A percentile compares a stretch with the other conserved stretches of the same genome.
Evolutionary conservation across 192 early-diverging fungal species (phyloP).

Genomic region (Funneliformis geosporum): DNA sequence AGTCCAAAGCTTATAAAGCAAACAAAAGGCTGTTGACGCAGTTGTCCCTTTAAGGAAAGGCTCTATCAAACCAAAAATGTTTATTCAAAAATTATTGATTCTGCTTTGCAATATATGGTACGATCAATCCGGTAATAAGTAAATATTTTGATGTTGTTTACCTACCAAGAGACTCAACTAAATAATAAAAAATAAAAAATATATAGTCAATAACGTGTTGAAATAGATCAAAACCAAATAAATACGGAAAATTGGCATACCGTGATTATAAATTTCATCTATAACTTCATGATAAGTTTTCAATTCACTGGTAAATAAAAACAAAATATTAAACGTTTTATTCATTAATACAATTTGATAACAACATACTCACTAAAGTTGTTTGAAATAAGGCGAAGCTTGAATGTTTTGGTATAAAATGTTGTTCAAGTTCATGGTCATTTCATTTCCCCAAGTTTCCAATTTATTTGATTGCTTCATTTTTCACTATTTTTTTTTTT

Average conservation of each 20-base stretch:
- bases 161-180: conserved; percentile 42
- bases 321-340: conserved; percentile 2
- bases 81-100: not conserved
- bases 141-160: conserved; percentile 15
- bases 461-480: conserved; percentile 49
- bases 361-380: conserved; percentile 59
- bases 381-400: conserved; percentile 74
- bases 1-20: conserved; percentile 85
- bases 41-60: conserved; percentile 80
- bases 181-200: conserved; percentile 23
- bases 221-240: not conserved
- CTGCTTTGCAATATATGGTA: conserved; percentile 9
- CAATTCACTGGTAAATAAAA: conserved; percentile 50
- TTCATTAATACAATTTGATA: not conserved
- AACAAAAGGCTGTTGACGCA: conserved; percentile 79
- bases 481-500: not conserved
- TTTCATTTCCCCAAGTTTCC: conserved; percentile 72
- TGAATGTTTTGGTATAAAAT: conserved; percentile 72
- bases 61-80: conserved; percentile 42
- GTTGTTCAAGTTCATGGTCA: conserved; percentile 82
- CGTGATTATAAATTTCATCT: conserved; percentile 68
- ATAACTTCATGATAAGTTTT: conserved; percentile 80
- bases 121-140: conserved; percentile 16
- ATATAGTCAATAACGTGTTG: not conserved
- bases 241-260: conserved; percentile 41